Evolutionary conservation across 2,329 filamentous ascomycete species (phyloP), one percentile per base, ranked within the genome.

Genomic region (Chalara sp.): DNA sequence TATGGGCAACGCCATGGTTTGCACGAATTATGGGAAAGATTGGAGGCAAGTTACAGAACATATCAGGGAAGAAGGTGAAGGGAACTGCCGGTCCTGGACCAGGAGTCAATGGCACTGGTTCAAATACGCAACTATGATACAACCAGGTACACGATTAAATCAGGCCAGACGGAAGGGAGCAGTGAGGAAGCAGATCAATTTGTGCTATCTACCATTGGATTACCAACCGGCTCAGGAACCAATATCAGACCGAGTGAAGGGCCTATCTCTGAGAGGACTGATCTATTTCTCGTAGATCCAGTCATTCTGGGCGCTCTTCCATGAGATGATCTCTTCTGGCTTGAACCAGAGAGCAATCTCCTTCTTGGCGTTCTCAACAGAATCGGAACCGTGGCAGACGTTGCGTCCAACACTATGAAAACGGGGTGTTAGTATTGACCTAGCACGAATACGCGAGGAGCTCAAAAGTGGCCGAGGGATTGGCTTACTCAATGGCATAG

Each of bases 281-380:
- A 61, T 63, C 59, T 65, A 65, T 81, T 95, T 92, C 87, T 99
- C 93, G 80, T 96, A 97, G 80, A 97, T 79, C 93, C 93, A 97
- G 80, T 87, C 83, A 76, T 87, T 81, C 76, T 88, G 81, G 70
- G 87, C 79, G 63, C 79, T 78, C 82, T 93, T 92, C 83, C 87
- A 97, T 76, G 70, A 79, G 75, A 89, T 75, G 68, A 96, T 71
- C 75, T 97, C 93, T 64, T 83, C 84, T 63, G 87, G 78, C 76
- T 87, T 84, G 87, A 99, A 99, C 93, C 93, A 99, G 71, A 97
- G 85, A 68, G 86, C 86, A 71, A 99, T 99, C 82, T 99, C 93
- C 88, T 97, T 96, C 87, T 97, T 83, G 76, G 93, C 93, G 79
- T 83, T 96, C 84, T 99, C 93, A 75, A 99, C 92, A 71, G 81